phyloP scores from a whole-genome alignment of 2,329 filamentous ascomycete genomes.

The Aureobasidium sp. region DNA sequence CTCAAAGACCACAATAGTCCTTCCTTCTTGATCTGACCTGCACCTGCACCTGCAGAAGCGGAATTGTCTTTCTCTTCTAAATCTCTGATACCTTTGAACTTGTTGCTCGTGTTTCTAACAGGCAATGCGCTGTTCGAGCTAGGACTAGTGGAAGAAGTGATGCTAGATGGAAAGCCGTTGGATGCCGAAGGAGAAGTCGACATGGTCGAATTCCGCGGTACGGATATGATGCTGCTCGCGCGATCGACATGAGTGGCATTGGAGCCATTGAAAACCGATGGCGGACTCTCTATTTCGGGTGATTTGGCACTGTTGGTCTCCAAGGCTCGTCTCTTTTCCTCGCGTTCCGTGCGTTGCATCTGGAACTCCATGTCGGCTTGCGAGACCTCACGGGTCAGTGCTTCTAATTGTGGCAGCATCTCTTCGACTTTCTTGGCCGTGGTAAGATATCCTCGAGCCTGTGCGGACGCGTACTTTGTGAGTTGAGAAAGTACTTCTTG shows the following conservation, averaged over 20 bases:
- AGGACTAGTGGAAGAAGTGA: not conserved
- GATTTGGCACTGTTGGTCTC: constrained; percentile 64
- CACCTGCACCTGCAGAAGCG: constrained; percentile 46
- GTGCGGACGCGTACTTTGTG: constrained; percentile 86
- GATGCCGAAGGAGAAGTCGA: constrained; percentile 9
- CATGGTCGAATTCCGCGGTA: constrained; percentile 1
- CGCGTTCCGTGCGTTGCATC: constrained; percentile 85
- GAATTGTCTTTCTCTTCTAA: constrained; percentile 69
- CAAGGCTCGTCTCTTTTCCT: constrained; percentile 82
- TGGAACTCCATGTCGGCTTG: constrained; percentile 96
- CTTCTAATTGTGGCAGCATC: constrained; percentile 82
- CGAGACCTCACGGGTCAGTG: constrained; percentile 77
- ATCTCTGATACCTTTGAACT: constrained; percentile 87
- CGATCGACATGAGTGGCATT: not conserved
- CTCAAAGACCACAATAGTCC: constrained; percentile 92
- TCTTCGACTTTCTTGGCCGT: constrained; percentile 82
- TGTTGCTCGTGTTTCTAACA: constrained; percentile 36
- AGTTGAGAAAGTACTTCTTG: constrained; percentile 93
- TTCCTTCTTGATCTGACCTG: constrained; percentile 72
- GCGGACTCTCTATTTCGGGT: not conserved
- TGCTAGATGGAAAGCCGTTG: not conserved
- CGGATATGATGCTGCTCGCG: constrained; percentile 8
- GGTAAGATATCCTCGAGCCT: constrained; percentile 72
- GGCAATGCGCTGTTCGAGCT: constrained; percentile 15
- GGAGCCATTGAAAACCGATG: not conserved